phyloP scores from a whole-genome alignment of 352 stramenopile genomes.

The Phytophthora ramorum region DNA sequence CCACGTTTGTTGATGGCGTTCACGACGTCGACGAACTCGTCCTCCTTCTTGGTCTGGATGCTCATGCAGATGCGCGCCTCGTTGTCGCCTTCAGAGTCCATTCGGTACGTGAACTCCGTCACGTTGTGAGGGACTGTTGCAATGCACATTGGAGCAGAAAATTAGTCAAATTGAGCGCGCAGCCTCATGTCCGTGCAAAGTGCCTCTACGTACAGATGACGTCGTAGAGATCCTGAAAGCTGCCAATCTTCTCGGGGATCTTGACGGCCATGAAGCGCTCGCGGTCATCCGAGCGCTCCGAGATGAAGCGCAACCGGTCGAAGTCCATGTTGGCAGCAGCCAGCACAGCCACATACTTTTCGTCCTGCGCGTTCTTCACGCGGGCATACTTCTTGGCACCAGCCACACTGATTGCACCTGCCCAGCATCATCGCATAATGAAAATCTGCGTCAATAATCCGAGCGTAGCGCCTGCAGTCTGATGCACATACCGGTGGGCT shows the following conservation, averaged over 20 bases:
- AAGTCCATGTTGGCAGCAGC: constrained; percentile 99
- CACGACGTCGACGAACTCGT: constrained; percentile 72
- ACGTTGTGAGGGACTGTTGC: constrained; percentile 76
- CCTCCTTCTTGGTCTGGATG: constrained; percentile 91
- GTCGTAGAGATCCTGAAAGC: constrained; percentile 88
- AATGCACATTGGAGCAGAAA: background rate
- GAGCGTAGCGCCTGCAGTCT: background rate
- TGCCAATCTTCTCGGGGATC: constrained; percentile 95
- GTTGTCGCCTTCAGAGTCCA: constrained; percentile 74
- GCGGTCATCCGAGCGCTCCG: constrained; percentile 88
- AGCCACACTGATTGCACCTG: constrained; percentile 95
- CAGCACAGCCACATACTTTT: constrained; percentile 95
- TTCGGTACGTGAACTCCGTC: constrained; percentile 98
- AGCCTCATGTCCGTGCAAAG: background rate
- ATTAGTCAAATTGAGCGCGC: constrained; percentile 1
- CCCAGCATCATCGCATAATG: constrained; percentile 10
- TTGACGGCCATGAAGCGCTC: constrained; percentile 96
- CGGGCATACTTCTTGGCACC: constrained; percentile 95
- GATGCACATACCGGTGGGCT: constrained; percentile 75
- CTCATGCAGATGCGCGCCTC: constrained; percentile 95
- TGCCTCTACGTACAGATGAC: constrained; percentile 63
- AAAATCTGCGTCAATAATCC: background rate
- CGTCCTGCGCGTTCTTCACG: constrained; percentile 46
- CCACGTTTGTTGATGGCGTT: constrained; percentile 65
- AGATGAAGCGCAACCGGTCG: constrained; percentile 97